Percentiles rank a stretch among this genome's conserved stretches.
Conservation (phyloP, 176 grass and related monocot species). For the Thalia dealbata region DNA sequence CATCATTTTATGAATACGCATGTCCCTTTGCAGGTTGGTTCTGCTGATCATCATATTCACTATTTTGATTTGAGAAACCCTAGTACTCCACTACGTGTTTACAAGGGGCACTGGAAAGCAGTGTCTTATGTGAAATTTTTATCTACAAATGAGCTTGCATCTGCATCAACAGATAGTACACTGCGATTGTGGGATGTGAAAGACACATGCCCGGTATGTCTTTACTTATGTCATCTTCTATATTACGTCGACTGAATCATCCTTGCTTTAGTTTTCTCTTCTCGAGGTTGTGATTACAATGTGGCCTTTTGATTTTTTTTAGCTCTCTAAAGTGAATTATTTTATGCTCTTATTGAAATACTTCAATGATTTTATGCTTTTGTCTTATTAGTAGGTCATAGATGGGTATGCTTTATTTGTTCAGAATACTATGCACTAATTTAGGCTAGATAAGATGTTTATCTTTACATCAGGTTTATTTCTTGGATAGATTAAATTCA, state of each 20-base stretch:
- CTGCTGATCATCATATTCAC: slow-evolving; percentile 96
- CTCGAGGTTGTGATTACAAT: too few species aligned
- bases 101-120: slow-evolving; percentile 86
- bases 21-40: slow-evolving; percentile 62
- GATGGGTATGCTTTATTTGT: too few species aligned
- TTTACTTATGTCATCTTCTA: slow-evolving; percentile 13
- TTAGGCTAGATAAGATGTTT: background rate
- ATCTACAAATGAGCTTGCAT: slow-evolving; percentile 82
- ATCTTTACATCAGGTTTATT: background rate
- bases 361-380: background rate
- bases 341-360: background rate
- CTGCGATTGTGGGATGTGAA: slow-evolving; percentile 97
- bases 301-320: background rate
- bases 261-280: background rate
- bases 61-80: slow-evolving; percentile 97
- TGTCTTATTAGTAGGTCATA: background rate
- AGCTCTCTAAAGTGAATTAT: background rate
- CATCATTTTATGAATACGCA: slow-evolving; percentile 20
- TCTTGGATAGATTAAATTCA: background rate
- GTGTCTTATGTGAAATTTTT: slow-evolving; percentile 99
- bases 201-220: slow-evolving; percentile 74
- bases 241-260: background rate
- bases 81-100: slow-evolving; percentile 63
- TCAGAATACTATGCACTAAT: background rate
- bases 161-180: slow-evolving; percentile 95